Evolutionary conservation across 2,329 filamentous ascomycete genomes (phyloP), one percentile per base, ranked within the genome.

Genomic region (Harringtonia lauricola): DNA sequence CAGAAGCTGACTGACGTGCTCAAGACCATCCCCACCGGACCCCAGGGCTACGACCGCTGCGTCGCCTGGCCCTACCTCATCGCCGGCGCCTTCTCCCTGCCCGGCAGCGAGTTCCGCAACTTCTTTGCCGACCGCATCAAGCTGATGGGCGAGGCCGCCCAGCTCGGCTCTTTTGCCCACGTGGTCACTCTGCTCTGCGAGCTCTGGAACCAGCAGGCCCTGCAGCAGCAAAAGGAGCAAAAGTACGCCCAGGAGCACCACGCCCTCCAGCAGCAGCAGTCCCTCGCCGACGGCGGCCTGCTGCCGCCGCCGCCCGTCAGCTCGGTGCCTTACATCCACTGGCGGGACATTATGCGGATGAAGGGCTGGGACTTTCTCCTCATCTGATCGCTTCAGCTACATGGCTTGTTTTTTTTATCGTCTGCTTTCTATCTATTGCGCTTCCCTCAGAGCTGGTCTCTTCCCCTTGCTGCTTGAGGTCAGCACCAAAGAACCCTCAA

Each of bases 1-100:
- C 76, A 83, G 47, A 85, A 86, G 55, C 77, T 95, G 49, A 79
- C 83, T 22, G 74, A 78, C 45, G 77, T 83, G 30, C 80, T 96
- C 50, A 77, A 84, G 44, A 83, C 77, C 61, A 89, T 98, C 51
- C 92, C 92, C 19, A 74, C 80, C 2, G 90, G 90, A 1, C 74
- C 79, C 6, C 71, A 76, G 31, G 90, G 90, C 43, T 95, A 87
- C 57, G 92, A 98, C 64, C 84, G 87, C 55, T 88, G 83, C 46
- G 76, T 96, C 21, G 82, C 88, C 49, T 96, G 92, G 92, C 89
- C 94, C 18, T 82, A 95, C 54, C 80, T 96, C 37, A 79, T 96
- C 44, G 83, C 84, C 36, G 92, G 89, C 45, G 82, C 83, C 7
- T 81, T 86, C 55, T 88, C 86, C 47, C 72, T 79, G 2, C 73